These are phyloP conservation scores for Cyberlindnera saturnus DNA, from an alignment of 805 yeast species.

Conservation along the genomic window DNA sequence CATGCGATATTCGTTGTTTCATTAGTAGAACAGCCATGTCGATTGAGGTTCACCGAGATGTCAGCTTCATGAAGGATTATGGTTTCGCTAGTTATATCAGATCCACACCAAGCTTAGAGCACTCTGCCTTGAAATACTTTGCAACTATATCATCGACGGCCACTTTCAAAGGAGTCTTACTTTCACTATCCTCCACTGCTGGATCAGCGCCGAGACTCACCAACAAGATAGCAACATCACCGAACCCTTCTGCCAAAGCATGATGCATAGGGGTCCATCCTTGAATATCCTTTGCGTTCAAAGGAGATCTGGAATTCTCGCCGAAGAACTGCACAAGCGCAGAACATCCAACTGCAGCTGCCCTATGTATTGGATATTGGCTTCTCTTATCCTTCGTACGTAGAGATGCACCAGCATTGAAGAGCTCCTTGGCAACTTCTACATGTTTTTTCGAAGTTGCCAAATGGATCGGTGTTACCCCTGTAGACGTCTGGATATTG, in stretches of 20 bases:
- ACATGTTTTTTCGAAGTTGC: slow-evolving; percentile 67
- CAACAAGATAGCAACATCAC: slow-evolving; percentile 61
- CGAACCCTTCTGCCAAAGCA: slow-evolving; percentile 86
- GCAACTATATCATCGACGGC: slow-evolving; percentile 48
- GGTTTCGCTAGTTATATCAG: neutral
- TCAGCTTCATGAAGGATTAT: too few species aligned
- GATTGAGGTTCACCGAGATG: too few species aligned
- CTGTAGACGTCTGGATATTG: slow-evolving; percentile 54
- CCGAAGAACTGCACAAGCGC: slow-evolving; percentile 51
- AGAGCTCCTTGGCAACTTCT: slow-evolving; percentile 46
- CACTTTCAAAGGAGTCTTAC: slow-evolving; percentile 47
- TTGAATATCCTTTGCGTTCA: slow-evolving; percentile 59
- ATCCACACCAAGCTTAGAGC: slow-evolving; percentile 8
- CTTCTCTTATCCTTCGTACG: slow-evolving; percentile 62
- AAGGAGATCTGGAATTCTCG: slow-evolving; percentile 47
- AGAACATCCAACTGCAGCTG: slow-evolving; percentile 69
- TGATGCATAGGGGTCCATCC: slow-evolving; percentile 90
- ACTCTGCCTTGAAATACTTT: slow-evolving; percentile 27
- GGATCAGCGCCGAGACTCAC: slow-evolving; percentile 66
- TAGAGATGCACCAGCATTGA: slow-evolving; percentile 51
- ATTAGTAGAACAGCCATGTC: too few species aligned
- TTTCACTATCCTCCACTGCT: slow-evolving; percentile 40
- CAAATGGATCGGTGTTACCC: slow-evolving; percentile 69
- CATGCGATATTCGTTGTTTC: too few species aligned
- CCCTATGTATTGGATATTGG: slow-evolving; percentile 71